Evolutionary conservation across 2,329 filamentous ascomycete genomes (phyloP), one percentile per base, ranked within the genome.

Genomic region (Beauveria bassiana): DNA sequence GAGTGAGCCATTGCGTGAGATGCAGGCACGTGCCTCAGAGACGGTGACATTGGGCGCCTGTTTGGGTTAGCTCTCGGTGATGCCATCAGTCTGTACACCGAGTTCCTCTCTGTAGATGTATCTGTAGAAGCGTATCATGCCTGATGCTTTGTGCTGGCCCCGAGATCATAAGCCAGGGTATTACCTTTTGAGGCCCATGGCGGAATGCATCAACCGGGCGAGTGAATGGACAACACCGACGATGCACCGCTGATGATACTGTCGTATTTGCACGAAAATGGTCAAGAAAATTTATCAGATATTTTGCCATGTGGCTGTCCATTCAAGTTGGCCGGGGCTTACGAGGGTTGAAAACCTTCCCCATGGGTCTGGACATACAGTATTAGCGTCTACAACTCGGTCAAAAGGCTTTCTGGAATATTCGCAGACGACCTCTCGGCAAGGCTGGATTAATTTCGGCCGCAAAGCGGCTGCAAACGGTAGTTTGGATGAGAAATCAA

Each of bases 181-280:
- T 76, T 77, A 63, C 70, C 74, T 20, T 68, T 72, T n/a, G 80
- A 81, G 65, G 65, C 69, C 5, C 79, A 82, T 65, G 72, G 79
- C 54, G 72, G 73, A 57, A 75, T 75, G 31, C 75, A 78, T 42
- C 66, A 68, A 3, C 66, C 71, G 0, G 74, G 76, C 26, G 74
- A 77, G 46, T 83, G 80, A 80, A 84, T 80, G 0, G 80, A 84
- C 63, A 81, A 83, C 67, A 83, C 81, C 0, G 81, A 83, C 64
- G 80, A 83, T 68, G 76, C 80, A 3, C 71, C 81, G 22, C 68
- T 82, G 1, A 76, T 78, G 59, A 66, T 83, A 2, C 73, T 83
- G 2, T 79, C 76, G 5, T 83, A 74, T 42, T 68, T 81, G 26
- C 75, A 80, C 54, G 72, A 69, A n/a, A 71, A 76, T 42, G 77